Percentiles rank a stretch among this genome's conserved stretches.
Evolutionary conservation across 2,329 filamentous ascomycete species (phyloP).

Genomic region (Pseudogymnoascus sp.): DNA sequence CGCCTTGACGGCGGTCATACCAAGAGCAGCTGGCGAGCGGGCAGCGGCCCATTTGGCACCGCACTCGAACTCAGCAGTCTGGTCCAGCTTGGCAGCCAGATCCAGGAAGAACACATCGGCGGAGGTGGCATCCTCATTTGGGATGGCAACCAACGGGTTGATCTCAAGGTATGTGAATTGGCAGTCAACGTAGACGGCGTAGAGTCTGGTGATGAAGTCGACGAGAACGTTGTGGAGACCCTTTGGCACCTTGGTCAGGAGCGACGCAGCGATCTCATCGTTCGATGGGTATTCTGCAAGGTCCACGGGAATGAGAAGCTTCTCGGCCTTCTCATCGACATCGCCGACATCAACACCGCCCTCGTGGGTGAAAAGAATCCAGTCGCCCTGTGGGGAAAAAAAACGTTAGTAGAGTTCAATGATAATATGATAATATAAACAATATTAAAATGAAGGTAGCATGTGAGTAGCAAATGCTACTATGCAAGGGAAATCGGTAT

Average conservation of each 20-base stretch:
- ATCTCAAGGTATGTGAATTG: constrained; percentile 99
- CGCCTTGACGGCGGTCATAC: constrained; percentile 60
- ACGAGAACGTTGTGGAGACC: constrained; percentile 97
- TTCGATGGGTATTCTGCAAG: constrained; percentile 92
- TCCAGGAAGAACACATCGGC: constrained; percentile 97
- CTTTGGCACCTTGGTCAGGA: constrained; percentile 88
- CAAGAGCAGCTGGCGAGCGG: constrained; percentile 79
- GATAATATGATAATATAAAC: background rate
- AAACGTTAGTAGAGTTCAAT: background rate
- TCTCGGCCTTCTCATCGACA: constrained; percentile 98
- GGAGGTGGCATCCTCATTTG: constrained; percentile 84
- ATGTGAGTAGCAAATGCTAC: background rate
- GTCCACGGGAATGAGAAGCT: constrained; percentile 94
- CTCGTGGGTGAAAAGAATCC: constrained; percentile 99
- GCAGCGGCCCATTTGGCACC: constrained; percentile 98
- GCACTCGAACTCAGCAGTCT: constrained; percentile 98
- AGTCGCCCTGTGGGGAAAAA: constrained; percentile 66
- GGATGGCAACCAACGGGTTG: constrained; percentile 97
- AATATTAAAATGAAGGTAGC: background rate
- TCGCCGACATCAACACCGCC: constrained; percentile 99
- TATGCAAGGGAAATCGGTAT: background rate
- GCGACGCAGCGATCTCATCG: constrained; percentile 74
- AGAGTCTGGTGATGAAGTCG: constrained; percentile 97
- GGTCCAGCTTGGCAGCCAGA: constrained; percentile 95
- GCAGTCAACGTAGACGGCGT: constrained; percentile 98